These are phyloP conservation scores for Trapa bicornis DNA, from an alignment of 345 rosid species.

Conservation along the genomic window DNA sequence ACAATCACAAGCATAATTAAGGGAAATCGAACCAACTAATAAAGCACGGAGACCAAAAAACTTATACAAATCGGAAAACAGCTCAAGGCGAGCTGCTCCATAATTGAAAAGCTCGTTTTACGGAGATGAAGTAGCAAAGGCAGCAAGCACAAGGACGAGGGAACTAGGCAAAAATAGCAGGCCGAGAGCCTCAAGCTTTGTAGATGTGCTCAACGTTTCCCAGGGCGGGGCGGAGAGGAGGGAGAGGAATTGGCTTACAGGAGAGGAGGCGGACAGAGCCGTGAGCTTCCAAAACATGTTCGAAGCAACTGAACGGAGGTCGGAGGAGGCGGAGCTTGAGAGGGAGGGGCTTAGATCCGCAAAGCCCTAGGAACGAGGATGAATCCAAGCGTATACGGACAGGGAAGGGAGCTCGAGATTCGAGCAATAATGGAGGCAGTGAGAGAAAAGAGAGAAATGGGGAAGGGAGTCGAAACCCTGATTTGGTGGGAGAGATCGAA, in stretches of 20 bases:
- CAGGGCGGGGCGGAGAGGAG: background rate
- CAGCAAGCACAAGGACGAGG: too few relatives aligned
- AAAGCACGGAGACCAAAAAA: background rate
- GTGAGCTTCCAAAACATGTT: constrained; percentile 96
- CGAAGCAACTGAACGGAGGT: constrained; percentile 8
- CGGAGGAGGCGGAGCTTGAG: constrained; percentile 11
- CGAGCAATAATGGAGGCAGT: constrained; percentile 2
- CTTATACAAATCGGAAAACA: background rate
- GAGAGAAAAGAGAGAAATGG: background rate
- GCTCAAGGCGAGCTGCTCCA: background rate
- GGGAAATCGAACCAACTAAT: background rate
- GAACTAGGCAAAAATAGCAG: background rate
- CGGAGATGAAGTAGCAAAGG: background rate
- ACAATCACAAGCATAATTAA: background rate
- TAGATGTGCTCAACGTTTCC: background rate
- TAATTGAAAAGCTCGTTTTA: background rate
- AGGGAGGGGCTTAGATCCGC: constrained; percentile 38
- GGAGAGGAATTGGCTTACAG: constrained; percentile 44
- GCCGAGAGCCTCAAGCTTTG: background rate
- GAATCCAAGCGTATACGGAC: constrained; percentile 22
- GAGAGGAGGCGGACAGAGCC: constrained; percentile 75
- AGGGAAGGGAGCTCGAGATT: constrained; percentile 15
- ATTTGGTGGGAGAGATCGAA: too few relatives aligned
- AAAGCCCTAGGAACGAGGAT: constrained; percentile 25
- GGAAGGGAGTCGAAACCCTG: background rate